Conservation (phyloP, 148 eudicot genomes). For the Diospyros kaki region DNA sequence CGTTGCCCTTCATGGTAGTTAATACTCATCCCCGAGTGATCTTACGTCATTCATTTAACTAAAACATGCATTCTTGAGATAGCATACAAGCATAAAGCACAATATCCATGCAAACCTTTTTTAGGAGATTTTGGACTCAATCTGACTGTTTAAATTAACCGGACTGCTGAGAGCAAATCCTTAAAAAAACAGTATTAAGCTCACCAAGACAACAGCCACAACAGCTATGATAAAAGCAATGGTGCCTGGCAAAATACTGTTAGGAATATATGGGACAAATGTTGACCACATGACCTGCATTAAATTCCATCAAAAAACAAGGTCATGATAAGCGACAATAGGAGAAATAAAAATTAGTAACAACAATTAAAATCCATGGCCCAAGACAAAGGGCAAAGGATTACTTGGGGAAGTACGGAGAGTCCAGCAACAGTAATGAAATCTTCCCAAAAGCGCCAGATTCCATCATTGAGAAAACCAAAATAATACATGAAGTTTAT, state of each 20-base stretch:
- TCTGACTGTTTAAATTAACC: not conserved
- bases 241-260: constrained; percentile 72
- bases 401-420: constrained; percentile 87
- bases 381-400: not conserved
- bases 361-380: too few relatives aligned
- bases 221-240: constrained; percentile 55
- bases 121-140: not conserved
- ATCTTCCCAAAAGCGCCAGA: constrained; percentile 93
- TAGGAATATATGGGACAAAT: constrained; percentile 78
- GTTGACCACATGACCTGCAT: constrained; percentile 98
- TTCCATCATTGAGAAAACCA: constrained; percentile 41
- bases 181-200: constrained; percentile 2
- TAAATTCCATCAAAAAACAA: not conserved
- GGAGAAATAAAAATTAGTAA: not conserved
- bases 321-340: not conserved
- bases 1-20: not conserved
- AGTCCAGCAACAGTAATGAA: constrained; percentile 86
- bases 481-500: constrained; percentile 78
- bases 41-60: not conserved
- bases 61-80: not conserved
- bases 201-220: constrained; percentile 70
- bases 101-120: not conserved
- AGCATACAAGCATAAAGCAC: not conserved
- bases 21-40: not conserved
- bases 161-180: not conserved